Evolutionary conservation across 2,329 filamentous ascomycete genomes (phyloP), one percentile per base, ranked within the genome.

Genomic region (Graphiopsis chlorocephala): DNA sequence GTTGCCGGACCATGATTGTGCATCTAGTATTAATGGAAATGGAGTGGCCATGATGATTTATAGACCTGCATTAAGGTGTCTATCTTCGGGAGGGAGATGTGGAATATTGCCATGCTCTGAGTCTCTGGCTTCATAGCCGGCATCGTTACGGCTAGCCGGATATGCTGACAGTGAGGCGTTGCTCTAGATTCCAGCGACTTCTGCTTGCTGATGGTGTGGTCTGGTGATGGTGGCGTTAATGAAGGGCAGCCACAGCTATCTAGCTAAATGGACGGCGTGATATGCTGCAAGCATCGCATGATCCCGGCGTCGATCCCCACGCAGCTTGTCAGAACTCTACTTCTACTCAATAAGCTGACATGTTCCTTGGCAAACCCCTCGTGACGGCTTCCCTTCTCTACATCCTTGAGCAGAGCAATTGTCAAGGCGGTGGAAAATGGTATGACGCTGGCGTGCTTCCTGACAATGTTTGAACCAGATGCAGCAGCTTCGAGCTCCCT

Each of bases 1-100:
- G 26, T 69, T 57, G 53, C 73, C 60, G 42, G 66, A 26, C 69
- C 70, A 69, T 64, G 26, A 29, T 8, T 23, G 38, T 14, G 52
- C 42, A 4, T 65, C n/a, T 56, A 23, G 48, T 3, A 65, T 38
- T 11, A 71, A 33, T 12, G 70, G 58, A 4, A 31, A 35, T 2
- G 58, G 4, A 20, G 35, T 4, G 2, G 55, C 20, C 55, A 58
- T 58, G 7, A 11, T 58, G 7, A 11, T 58, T 2, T 45, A 11
- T 1, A 12, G 8, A 26, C 20, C 15, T 38, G 33, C 53, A n/a
- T 12, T 33, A 20, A 15, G 33, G 17, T 58, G 20, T 45, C 15
- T 58, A 6, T 45, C 4, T 2, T 33, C 12, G n/a, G 29, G 26
- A 31, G 29, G 10, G 4, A 5, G 29, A 1, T 26, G 20, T 38